phyloP scores from a whole-genome alignment of 2,329 filamentous ascomycete genomes.

The Fusarium tjaetaba region DNA sequence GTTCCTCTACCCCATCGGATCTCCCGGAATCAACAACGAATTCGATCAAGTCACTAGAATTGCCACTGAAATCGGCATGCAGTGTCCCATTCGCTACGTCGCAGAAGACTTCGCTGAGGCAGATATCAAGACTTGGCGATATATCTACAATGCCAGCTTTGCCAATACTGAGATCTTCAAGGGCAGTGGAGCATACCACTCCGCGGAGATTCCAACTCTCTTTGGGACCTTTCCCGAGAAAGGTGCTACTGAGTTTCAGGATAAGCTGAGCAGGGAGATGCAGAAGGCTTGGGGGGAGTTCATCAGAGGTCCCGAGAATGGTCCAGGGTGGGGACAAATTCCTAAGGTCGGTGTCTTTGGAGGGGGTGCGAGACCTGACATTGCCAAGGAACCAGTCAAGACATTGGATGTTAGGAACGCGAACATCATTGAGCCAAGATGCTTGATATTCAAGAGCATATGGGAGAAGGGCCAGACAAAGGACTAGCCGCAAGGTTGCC shows the following conservation, averaged over 20 bases:
- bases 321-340: slow-evolving; percentile 40
- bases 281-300: slow-evolving; percentile 46
- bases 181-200: slow-evolving; percentile 57
- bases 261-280: slow-evolving; percentile 32
- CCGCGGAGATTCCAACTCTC: slow-evolving; percentile 55
- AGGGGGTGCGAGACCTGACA: slow-evolving; percentile 27
- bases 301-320: slow-evolving; percentile 38
- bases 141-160: slow-evolving; percentile 60
- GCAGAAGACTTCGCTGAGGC: slow-evolving; percentile 46
- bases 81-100: slow-evolving; percentile 38
- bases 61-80: slow-evolving; percentile 34
- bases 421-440: slow-evolving; percentile 14
- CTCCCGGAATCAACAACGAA: slow-evolving; percentile 21
- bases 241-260: slow-evolving; percentile 35
- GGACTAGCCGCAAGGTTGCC: too few relatives aligned
- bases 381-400: not conserved
- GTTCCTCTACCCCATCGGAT: slow-evolving; percentile 26
- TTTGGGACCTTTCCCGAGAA: slow-evolving; percentile 50
- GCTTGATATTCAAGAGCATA: not conserved
- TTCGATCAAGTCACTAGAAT: slow-evolving; percentile 33
- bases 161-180: slow-evolving; percentile 53
- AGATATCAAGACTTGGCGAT: slow-evolving; percentile 55
- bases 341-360: slow-evolving; percentile 42
- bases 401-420: slow-evolving; percentile 1
- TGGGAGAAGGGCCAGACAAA: not conserved